Evolutionary conservation across 106 monocot species (phyloP).

Genomic region (Dioscorea zingiberensis): DNA sequence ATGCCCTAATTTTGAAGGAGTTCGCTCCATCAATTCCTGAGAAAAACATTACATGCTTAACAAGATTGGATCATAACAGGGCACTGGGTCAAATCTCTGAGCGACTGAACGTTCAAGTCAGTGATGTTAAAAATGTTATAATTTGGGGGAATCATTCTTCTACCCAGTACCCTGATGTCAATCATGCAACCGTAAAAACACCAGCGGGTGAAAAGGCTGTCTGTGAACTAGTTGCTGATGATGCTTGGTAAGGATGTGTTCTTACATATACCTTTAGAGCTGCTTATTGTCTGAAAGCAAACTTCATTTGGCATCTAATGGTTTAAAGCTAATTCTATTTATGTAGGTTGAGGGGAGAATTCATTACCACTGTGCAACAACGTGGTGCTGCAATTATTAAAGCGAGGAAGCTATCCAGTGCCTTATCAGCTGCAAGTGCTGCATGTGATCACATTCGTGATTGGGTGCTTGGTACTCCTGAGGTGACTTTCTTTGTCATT

Average conservation of each 20-base stretch:
- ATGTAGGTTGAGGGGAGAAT: slow-evolving; percentile 61
- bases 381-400: slow-evolving; percentile 92
- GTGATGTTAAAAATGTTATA: slow-evolving; percentile 55
- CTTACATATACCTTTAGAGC: too few relatives aligned
- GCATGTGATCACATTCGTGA: slow-evolving; percentile 87
- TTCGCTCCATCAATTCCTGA: slow-evolving; percentile 78
- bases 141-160: slow-evolving; percentile 73
- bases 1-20: slow-evolving; percentile 82
- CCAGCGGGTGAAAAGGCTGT: slow-evolving; percentile 42
- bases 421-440: slow-evolving; percentile 83
- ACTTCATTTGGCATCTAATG: not conserved
- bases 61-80: slow-evolving; percentile 84
- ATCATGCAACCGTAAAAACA: slow-evolving; percentile 46
- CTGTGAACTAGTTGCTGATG: slow-evolving; percentile 34
- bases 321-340: not conserved
- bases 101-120: slow-evolving; percentile 56
- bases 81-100: slow-evolving; percentile 84
- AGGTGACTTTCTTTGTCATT: slow-evolving; percentile 22
- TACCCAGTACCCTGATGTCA: slow-evolving; percentile 56
- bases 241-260: slow-evolving; percentile 30
- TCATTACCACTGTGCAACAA: slow-evolving; percentile 77
- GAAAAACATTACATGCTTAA: slow-evolving; percentile 86
- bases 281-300: too few relatives aligned
- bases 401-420: slow-evolving; percentile 84
- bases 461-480: slow-evolving; percentile 88